Percentiles rank a stretch among this genome's conserved stretches.
These are phyloP conservation scores for Colletotrichum neosansevieriae DNA, from an alignment of 2,329 filamentous ascomycete species.

Conservation along the genomic window DNA sequence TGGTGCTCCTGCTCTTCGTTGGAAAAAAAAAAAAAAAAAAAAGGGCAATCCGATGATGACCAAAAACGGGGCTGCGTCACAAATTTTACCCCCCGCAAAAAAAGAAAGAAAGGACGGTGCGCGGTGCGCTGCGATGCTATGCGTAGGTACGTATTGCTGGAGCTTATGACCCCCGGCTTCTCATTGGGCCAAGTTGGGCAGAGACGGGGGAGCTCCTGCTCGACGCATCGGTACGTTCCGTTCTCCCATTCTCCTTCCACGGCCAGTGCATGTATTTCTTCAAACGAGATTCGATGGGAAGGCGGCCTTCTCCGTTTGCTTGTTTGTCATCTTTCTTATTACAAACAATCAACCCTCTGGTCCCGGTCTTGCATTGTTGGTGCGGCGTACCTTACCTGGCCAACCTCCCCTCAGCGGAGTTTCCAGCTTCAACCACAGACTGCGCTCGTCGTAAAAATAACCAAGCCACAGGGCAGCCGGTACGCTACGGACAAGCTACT, in stretches of 20 bases:
- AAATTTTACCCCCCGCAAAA: conserved; percentile 42
- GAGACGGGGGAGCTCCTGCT: neutral
- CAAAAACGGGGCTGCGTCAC: conserved; percentile 41
- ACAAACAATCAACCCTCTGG: neutral
- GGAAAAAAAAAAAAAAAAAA: neutral
- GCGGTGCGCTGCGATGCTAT: conserved; percentile 11
- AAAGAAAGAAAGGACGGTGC: conserved; percentile 18
- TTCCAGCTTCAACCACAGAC: neutral
- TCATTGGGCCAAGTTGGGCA: conserved; percentile 17
- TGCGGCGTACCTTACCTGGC: neutral
- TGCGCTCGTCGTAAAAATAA: conserved; percentile 18
- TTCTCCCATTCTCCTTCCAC: neutral
- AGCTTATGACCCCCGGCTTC: neutral
- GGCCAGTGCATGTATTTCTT: neutral
- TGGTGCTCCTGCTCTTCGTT: neutral
- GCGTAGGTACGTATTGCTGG: conserved; percentile 21
- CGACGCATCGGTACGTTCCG: conserved; percentile 10
- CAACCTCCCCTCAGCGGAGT: neutral
- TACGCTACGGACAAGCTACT: conserved; percentile 23
- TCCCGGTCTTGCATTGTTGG: neutral
- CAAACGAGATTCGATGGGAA: too few species aligned
- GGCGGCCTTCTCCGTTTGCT: neutral
- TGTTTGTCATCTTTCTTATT: conserved; percentile 1
- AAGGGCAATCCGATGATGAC: conserved; percentile 35
- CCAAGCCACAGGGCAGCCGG: conserved; percentile 27